A percentile compares a stretch with the other conserved stretches of the same genome.
These are phyloP conservation scores for Actinomortierella wolfii DNA, from an alignment of 371 early-diverging fungal genomes.

Conservation along the genomic window DNA sequence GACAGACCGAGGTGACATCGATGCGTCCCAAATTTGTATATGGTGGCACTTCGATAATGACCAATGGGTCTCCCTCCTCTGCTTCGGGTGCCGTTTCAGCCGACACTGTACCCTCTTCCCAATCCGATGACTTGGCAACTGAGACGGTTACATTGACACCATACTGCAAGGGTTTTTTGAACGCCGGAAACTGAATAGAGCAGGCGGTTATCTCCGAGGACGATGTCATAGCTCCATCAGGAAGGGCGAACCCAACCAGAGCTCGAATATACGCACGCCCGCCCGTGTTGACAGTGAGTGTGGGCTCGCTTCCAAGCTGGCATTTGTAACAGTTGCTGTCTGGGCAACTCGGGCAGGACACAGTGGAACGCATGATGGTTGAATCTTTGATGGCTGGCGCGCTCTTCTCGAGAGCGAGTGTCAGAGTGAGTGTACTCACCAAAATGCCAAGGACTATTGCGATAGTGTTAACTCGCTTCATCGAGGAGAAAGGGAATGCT, in stretches of 20 bases:
- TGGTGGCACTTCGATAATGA: too few species aligned
- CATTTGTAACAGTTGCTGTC: slow-evolving; percentile 47
- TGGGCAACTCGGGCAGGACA: slow-evolving; percentile 39
- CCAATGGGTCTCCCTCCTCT: too few species aligned
- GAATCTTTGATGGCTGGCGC: slow-evolving; percentile 46
- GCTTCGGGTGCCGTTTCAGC: slow-evolving; percentile 29
- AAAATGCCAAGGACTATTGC: not conserved
- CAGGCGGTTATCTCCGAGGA: slow-evolving; percentile 23
- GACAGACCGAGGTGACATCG: too few species aligned
- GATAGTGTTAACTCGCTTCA: too few species aligned
- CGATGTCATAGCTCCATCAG: not conserved
- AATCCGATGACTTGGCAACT: slow-evolving; percentile 13
- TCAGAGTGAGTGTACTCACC: not conserved
- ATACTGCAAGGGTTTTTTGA: slow-evolving; percentile 12
- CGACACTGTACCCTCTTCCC: slow-evolving; percentile 33
- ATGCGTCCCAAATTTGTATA: too few species aligned
- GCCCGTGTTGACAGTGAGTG: slow-evolving; percentile 34
- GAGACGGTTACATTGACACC: slow-evolving; percentile 12
- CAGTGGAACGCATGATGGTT: slow-evolving; percentile 45
- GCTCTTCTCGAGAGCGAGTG: not conserved
- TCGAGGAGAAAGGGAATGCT: not conserved
- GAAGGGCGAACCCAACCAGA: slow-evolving; percentile 36
- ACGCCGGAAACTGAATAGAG: slow-evolving; percentile 42
- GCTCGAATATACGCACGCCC: slow-evolving; percentile 28
- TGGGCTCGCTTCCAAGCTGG: slow-evolving; percentile 29